These are phyloP conservation scores for Musa acuminata DNA, from an alignment of 176 grass and related monocot species.

Conservation along the genomic window DNA sequence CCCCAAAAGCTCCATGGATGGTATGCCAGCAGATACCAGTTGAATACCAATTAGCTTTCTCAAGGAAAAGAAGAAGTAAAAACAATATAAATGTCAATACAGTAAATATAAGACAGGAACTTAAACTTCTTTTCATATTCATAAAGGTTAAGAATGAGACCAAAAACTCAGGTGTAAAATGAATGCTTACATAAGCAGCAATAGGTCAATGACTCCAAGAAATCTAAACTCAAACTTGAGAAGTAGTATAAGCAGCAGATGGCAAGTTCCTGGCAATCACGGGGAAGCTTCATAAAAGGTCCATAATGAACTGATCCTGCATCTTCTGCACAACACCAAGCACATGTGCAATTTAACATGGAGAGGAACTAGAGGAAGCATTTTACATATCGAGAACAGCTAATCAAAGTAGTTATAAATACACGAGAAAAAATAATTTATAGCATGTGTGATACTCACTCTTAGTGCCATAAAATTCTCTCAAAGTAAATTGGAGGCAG, in stretches of 20 bases:
- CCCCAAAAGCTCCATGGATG: too few species aligned
- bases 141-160: not conserved
- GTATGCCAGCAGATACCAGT: too few species aligned
- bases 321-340: conserved; percentile 28
- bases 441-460: conserved; percentile 30
- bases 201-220: conserved; percentile 46
- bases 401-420: not conserved
- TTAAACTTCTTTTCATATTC: not conserved
- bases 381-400: not conserved
- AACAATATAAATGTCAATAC: not conserved
- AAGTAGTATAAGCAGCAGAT: conserved; percentile 85
- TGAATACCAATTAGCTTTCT: not conserved
- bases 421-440: not conserved
- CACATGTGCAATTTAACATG: conserved; percentile 9
- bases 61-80: not conserved
- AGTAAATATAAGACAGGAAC: not conserved
- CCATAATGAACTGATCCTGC: conserved; percentile 46
- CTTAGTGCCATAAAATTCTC: conserved; percentile 58
- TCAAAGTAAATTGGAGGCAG: conserved; percentile 31
- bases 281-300: conserved; percentile 44
- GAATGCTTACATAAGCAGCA: conserved; percentile 80
- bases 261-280: conserved; percentile 70
- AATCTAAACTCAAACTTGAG: conserved; percentile 48
- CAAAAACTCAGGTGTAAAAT: not conserved
- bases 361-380: not conserved